phyloP scores from a whole-genome alignment of 306 rosid genomes.

The Mimosa bimucronata region DNA sequence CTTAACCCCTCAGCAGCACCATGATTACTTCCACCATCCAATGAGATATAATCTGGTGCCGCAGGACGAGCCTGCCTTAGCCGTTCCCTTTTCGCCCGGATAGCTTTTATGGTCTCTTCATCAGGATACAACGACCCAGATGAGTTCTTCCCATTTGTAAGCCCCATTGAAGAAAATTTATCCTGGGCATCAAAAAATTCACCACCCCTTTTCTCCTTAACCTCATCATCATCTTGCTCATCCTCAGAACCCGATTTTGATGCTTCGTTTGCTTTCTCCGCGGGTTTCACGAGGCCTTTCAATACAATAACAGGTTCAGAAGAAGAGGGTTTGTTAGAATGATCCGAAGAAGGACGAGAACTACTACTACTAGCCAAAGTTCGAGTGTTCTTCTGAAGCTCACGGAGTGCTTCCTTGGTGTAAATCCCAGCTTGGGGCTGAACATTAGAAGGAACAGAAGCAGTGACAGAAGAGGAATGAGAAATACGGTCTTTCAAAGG shows the following conservation, averaged over 20 bases:
- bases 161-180: slow-evolving; percentile 59
- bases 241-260: slow-evolving; percentile 50
- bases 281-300: slow-evolving; percentile 76
- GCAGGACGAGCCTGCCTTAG: slow-evolving; percentile 71
- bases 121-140: slow-evolving; percentile 62
- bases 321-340: slow-evolving; percentile 54
- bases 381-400: slow-evolving; percentile 94
- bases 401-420: slow-evolving; percentile 87
- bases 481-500: slow-evolving; percentile 64
- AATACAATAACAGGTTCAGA: slow-evolving; percentile 75
- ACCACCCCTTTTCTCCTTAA: slow-evolving; percentile 5
- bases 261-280: slow-evolving; percentile 34
- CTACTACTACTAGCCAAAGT: slow-evolving; percentile 57
- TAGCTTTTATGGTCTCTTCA: slow-evolving; percentile 71
- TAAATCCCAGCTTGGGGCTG: slow-evolving; percentile 92
- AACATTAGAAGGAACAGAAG: slow-evolving; percentile 68
- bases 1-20: slow-evolving; percentile 89
- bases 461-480: slow-evolving; percentile 47
- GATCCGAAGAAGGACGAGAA: slow-evolving; percentile 59
- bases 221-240: slow-evolving; percentile 34
- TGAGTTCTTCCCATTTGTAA: slow-evolving; percentile 49
- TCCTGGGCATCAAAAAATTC: slow-evolving; percentile 47
- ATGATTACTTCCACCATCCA: slow-evolving; percentile 90
- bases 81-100: slow-evolving; percentile 79
- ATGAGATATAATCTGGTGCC: slow-evolving; percentile 73